Evolutionary conservation across 2,329 filamentous ascomycete genomes (phyloP), one percentile per base, ranked within the genome.

Genomic region (Cercospora janseana): DNA sequence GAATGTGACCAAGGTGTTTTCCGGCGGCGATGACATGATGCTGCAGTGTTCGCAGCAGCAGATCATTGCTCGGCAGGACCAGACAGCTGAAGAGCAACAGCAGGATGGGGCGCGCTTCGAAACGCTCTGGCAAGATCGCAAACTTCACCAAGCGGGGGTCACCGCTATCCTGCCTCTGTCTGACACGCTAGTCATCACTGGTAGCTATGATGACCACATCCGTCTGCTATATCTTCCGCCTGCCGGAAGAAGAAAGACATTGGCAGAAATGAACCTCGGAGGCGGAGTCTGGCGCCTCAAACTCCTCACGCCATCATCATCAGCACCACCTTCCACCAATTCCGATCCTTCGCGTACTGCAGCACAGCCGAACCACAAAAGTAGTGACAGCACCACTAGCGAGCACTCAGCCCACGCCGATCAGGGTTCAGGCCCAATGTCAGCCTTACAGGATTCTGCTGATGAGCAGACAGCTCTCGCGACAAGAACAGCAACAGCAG

Each of bases 231-330:
- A 76, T 1, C 70, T 57, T 66, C 63, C 68, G 3, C 21, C 50
- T 2, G 38, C 62, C 8, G 67, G 72, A 12, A 70, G 73, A 4
- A 73, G 70, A 37, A 74, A 74, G 24, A 70, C 85, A 2, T 76
- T 90, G 4, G 77, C 81, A 0, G 82, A 89, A 52, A 60, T 77
- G 44, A 76, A 86, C 44, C 76, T 97, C 0, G 81, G 76, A 2
- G 90, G 87, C 18, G 91, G 91, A 1, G 92, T 97, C 2, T 98
- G 93, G 90, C 78, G 92, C 49, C 66, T 97, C 47, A 87, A 87
- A 64, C 60, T 86, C 29, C 70, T 89, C 7, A 63, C 68, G 2
- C 45, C 13, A 12, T 31, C 60, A 18, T 26, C 26, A 12, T 34
- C 20, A 41, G 9, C 18, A 10, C 2, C 32, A 8, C 9, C 18